A percentile compares a stretch with the other conserved stretches of the same genome.
These are phyloP conservation scores for Nicotiana obtusifolia DNA, from an alignment of 257 asterid genomes.

Conservation along the genomic window DNA sequence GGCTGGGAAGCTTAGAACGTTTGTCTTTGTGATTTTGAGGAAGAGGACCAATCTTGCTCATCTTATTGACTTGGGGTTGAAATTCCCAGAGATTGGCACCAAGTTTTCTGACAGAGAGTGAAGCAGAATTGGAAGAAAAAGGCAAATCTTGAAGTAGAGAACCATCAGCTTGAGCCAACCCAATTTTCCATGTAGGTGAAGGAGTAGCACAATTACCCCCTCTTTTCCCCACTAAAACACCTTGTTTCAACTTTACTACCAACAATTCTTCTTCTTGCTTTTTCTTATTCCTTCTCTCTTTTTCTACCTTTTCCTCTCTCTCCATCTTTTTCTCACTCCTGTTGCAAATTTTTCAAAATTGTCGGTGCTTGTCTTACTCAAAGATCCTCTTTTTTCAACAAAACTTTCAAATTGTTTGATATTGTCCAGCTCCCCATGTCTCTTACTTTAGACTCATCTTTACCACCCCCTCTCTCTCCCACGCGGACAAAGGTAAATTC, in stretches of 20 bases:
- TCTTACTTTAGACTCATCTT: background rate
- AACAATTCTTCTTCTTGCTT: constrained; percentile 23
- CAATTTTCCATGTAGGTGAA: constrained; percentile 68
- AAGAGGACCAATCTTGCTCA: constrained; percentile 25
- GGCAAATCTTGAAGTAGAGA: constrained; percentile 45
- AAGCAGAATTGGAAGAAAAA: constrained; percentile 26
- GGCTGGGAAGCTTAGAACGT: constrained; percentile 14
- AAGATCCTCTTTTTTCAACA: constrained; percentile 11
- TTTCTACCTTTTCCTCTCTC: constrained; percentile 27
- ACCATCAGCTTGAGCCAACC: constrained; percentile 47
- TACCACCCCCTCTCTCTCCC: constrained; percentile 1
- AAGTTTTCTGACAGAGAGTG: constrained; percentile 71
- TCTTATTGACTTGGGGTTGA: constrained; percentile 29
- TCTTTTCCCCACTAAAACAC: constrained; percentile 57
- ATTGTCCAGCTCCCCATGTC: constrained; percentile 1
- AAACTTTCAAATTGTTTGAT: constrained; percentile 15
- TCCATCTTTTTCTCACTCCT: constrained; percentile 13
- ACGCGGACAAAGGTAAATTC: constrained; percentile 2
- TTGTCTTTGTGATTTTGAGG: constrained; percentile 20
- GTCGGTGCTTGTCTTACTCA: constrained; percentile 17
- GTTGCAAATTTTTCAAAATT: constrained; percentile 13
- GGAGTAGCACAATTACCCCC: constrained; percentile 77
- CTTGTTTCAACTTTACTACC: constrained; percentile 54
- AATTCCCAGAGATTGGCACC: constrained; percentile 81
- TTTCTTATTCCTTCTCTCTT: constrained; percentile 35